phyloP scores from a whole-genome alignment of 768 basidiomycete genomes.

The Lactifluus subvellereus region DNA sequence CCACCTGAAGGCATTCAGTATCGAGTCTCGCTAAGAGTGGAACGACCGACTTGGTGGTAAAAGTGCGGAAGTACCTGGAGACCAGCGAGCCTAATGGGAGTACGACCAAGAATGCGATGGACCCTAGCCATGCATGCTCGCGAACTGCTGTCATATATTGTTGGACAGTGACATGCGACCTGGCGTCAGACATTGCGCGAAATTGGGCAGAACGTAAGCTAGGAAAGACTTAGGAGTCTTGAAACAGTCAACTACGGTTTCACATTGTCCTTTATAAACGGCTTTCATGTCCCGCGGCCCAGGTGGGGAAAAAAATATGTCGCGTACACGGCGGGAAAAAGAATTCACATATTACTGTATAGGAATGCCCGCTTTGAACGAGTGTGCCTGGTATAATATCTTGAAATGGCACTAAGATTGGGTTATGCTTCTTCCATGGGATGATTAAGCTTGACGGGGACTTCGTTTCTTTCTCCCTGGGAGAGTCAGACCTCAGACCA shows the following conservation, averaged over 20 bases:
- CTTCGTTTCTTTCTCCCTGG: no score
- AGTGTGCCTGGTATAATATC: background rate
- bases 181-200: background rate
- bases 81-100: slow-evolving; percentile 27
- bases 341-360: background rate
- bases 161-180: no score
- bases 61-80: slow-evolving; percentile 27
- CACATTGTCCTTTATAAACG: background rate
- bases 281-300: background rate
- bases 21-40: background rate
- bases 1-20: slow-evolving; percentile 22
- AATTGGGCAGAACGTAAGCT: no score
- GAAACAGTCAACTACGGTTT: background rate
- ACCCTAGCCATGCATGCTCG: slow-evolving; percentile 25
- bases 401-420: no score
- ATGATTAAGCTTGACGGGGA: no score
- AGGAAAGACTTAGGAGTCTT: background rate
- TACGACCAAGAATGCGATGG: slow-evolving; percentile 26
- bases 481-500: no score
- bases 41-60: slow-evolving; percentile 13
- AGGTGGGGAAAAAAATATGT: no score
- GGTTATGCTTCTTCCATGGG: no score
- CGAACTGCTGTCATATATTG: slow-evolving; percentile 7
- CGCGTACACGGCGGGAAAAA: background rate
- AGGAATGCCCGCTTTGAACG: no score